Evolutionary conservation across 805 yeast genomes (phyloP), one percentile per base, ranked within the genome.

Genomic region (Sporopachydermia lactativora): DNA sequence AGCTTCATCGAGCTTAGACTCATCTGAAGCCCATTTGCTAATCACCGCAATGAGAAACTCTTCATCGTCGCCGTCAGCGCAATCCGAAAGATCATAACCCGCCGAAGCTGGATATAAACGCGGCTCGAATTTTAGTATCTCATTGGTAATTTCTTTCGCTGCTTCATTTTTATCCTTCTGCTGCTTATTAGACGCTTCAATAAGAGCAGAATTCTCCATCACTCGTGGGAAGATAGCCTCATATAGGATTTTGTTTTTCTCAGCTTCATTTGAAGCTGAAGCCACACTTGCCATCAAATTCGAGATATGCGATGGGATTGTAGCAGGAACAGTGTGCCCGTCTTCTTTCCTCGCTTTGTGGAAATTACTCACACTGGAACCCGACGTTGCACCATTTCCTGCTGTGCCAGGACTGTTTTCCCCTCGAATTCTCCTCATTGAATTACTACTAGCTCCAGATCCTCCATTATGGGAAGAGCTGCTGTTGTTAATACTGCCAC

Each of bases 281-380:
- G 31, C 31, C 8, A 24, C 31, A n/a, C 31, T 24, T 24, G 31
- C 31, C 31, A 24, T 24, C 31, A 24, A 24, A 24, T 24, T 24
- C 8, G 31, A 24, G n/a, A 24, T 24, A 24, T 24, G 31, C n/a
- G 31, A 24, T 8, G 31, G 31, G 8, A 24, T n/a, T 8, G 31
- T n/a, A 24, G 31, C 13, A n/a, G n/a, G n/a, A n/a, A n/a, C n/a
- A 24, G 31, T 8, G 31, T 24, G 8, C n/a, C 8, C 31, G 8
- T 24, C 31, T 24, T 24, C 31, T 24, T 24, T 24, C 8, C 31
- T 8, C 31, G 8, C 13, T n/a, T 24, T 24, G 31, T 24, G n/a
- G 31, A n/a, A 24, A 24, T n/a, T n/a, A n/a, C n/a, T n/a, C n/a
- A n/a, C n/a, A n/a, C n/a, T n/a, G n/a, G n/a, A n/a, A n/a, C n/a